phyloP scores from a whole-genome alignment of 768 basidiomycete species.

The Gyrodon lividus region DNA sequence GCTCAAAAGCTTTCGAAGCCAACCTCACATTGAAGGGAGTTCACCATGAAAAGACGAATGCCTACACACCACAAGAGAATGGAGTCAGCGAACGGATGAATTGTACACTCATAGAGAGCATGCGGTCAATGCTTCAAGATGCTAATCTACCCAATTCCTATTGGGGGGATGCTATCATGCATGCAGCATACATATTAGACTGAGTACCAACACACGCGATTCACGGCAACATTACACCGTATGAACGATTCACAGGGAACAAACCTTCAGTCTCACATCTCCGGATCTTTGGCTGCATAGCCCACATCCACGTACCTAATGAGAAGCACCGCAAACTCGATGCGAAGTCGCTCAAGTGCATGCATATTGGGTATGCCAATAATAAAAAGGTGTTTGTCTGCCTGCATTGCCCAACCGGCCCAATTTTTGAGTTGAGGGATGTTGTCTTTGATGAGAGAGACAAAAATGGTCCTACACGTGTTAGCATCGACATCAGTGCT shows the following conservation, averaged over 20 bases:
- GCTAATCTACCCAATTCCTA: no score
- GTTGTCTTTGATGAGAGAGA: no score
- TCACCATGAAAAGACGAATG: no score
- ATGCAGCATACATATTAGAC: neutral
- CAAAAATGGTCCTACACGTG: neutral
- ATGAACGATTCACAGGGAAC: conserved; percentile 16
- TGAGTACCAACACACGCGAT: neutral
- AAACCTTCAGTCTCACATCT: no score
- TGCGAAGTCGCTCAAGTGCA: neutral
- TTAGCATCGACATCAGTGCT: neutral
- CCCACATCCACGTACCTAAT: conserved; percentile 24
- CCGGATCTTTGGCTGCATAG: no score
- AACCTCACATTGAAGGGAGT: no score
- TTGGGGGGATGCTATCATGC: conserved; percentile 3
- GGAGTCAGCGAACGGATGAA: no score
- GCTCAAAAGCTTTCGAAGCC: conserved; percentile 13
- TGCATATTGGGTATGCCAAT: no score
- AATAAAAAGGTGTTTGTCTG: no score
- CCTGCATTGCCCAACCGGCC: conserved; percentile 1
- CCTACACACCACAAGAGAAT: no score
- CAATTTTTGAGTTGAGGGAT: neutral
- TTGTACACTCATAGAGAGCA: conserved; percentile 25
- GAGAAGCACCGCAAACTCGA: conserved; percentile 15
- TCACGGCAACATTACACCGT: conserved; percentile 21
- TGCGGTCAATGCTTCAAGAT: conserved; percentile 28